Percentiles rank a stretch among this genome's conserved stretches.
Evolutionary conservation across 768 basidiomycete species (phyloP).

Genomic region (Trametes gibbosa): DNA sequence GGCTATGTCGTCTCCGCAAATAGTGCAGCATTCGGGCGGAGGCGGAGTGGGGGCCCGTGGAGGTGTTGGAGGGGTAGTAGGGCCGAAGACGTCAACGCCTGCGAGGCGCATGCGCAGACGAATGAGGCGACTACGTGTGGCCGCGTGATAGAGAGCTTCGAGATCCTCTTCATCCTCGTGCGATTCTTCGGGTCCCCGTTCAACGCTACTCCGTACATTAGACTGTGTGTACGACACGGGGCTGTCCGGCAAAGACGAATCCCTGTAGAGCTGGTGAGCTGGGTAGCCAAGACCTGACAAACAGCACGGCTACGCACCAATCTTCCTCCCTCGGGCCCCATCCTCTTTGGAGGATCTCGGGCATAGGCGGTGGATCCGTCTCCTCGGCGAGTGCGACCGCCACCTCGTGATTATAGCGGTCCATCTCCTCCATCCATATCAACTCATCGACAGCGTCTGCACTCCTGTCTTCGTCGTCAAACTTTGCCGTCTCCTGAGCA

Average conservation of each 20-base stretch:
- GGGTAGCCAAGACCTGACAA: not conserved
- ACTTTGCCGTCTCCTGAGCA: conserved; percentile 21
- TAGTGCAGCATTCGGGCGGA: conserved; percentile 9
- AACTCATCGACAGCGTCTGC: conserved; percentile 20
- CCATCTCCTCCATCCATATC: conserved; percentile 19
- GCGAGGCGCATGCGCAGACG: not conserved
- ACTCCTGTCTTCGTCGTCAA: not conserved
- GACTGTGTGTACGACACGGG: no score
- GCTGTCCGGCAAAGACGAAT: no score
- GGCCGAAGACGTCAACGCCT: not conserved
- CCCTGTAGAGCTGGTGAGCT: no score
- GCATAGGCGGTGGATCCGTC: conserved; percentile 18
- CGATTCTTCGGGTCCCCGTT: not conserved
- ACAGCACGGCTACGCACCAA: not conserved
- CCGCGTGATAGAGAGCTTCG: not conserved
- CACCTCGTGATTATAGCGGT: conserved; percentile 21
- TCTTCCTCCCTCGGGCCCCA: not conserved
- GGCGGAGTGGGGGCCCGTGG: not conserved
- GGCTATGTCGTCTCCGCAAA: conserved; percentile 21
- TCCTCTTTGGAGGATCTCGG: not conserved
- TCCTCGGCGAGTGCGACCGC: conserved; percentile 24
- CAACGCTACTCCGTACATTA: no score
- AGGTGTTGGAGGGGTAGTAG: not conserved
- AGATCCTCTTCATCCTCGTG: not conserved
- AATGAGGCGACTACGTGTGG: not conserved